Base-by-base conservation (phyloP, 2,329 filamentous ascomycete species). In the Fusarium sp. region DNA sequence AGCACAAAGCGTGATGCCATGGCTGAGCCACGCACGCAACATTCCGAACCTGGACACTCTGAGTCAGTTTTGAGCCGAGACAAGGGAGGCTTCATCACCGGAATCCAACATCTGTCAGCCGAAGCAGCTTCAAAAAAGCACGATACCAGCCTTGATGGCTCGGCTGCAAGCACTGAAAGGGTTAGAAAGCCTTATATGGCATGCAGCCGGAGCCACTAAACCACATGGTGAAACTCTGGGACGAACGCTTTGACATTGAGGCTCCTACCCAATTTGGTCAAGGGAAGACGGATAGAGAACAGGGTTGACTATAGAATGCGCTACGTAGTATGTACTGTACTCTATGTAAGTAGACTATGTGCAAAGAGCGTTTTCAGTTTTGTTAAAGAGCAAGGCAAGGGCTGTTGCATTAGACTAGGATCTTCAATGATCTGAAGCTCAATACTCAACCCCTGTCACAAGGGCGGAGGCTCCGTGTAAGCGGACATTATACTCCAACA, bases 201-300 rank as follows among this genome's bases (percentile, higher is more conserved):
- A 50, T 45, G 45, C 40, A 67, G 59, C 42, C 42, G 21, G 58
- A 64, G 62, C 63, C 59, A 61, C 70, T 73, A 73, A 68, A 29
- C 37, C 11, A 29, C 54, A 68, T 73, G 66, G 56, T 72, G 70
- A 72, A 72, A 72, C 70, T 62, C 47, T 57, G 47, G 51, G 58
- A 70, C 37, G 47, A 50, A 14, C 70, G 70, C 70, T 72, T 68
- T 71, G 70, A 71, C 70, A 29, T 41, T 39, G 33, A 46, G 27
- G 42, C 23, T 50, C 48, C 37, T 45, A 49, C 54, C 51, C 31
- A 50, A 49, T 57, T 23, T 41, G 53, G 54, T 29, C 58, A 66
- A 53, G 17, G 41, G 40, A 67, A 47, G 41, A 54, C 37, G 51
- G 51, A 49, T 43, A 61, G 58, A 54, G 40, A 63, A 46, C 29